Conservation (phyloP, 768 basidiomycete species). For the Xerocomellus amylosporus region DNA sequence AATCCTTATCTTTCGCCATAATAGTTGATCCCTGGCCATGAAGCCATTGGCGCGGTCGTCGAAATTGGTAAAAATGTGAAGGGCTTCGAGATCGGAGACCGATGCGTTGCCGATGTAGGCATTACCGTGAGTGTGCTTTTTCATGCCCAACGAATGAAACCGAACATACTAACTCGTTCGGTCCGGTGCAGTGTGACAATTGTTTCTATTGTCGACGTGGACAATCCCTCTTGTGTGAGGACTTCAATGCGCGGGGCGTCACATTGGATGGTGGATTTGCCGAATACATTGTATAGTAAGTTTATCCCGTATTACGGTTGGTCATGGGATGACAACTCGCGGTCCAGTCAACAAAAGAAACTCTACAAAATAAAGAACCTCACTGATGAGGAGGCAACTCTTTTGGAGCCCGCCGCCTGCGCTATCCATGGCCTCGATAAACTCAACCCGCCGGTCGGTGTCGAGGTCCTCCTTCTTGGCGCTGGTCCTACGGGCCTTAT, state of each 20-base stretch:
- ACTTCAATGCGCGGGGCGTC: conserved; percentile 79
- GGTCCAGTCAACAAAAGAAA: conserved; percentile 60
- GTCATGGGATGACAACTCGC: background rate
- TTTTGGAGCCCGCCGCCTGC: conserved; percentile 88
- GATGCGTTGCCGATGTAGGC: conserved; percentile 80
- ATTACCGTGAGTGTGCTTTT: conserved; percentile 49
- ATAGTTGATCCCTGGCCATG: conserved; percentile 72
- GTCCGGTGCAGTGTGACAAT: conserved; percentile 57
- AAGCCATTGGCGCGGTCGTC: conserved; percentile 69
- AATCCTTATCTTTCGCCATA: conserved; percentile 8
- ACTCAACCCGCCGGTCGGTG: conserved; percentile 75
- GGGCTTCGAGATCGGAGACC: conserved; percentile 74
- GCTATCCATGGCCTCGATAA: conserved; percentile 92
- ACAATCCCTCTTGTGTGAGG: conserved; percentile 78
- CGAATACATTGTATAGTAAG: conserved; percentile 83
- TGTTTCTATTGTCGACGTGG: conserved; percentile 90
- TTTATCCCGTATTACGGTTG: background rate
- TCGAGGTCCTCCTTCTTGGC: conserved; percentile 81
- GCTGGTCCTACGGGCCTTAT: conserved; percentile 94
- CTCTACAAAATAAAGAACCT: conserved; percentile 87
- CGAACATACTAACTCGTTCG: conserved; percentile 2
- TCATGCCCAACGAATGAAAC: background rate
- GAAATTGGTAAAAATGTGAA: conserved; percentile 78
- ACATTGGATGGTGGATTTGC: conserved; percentile 85
- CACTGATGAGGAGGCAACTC: conserved; percentile 81